Evolutionary conservation across 345 rosid species (phyloP), one percentile per base, ranked within the genome.

Genomic region (Eucalyptus camaldulensis): DNA sequence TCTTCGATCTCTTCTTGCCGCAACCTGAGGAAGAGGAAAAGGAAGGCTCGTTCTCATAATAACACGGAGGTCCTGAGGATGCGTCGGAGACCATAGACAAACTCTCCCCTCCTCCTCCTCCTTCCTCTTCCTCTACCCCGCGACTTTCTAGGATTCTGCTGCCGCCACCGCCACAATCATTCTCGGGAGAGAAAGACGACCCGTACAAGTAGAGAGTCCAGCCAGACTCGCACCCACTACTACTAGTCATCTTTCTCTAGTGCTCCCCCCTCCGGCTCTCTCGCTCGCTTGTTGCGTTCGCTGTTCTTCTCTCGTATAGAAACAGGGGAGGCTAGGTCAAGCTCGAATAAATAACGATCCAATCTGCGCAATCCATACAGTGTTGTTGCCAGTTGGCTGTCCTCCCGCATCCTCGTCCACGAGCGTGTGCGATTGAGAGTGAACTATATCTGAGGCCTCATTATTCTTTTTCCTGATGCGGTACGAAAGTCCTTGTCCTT

Each of bases 71-170:
- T n/a, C 89, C 89, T 10, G 91, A 90, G 76, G 91, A 90, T 6
- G 91, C 91, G 51, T 90, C 91, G 40, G 91, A 90, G 80, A 90
- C 86, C 91, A 90, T 87, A 5, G 91, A 90, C 91, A 90, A 69
- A 56, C 65, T 69, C 21, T 90, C 90, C 10, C 87, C 88, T 25
- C 76, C 86, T 16, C 76, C 86, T 16, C 15, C 89, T 40, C 85
- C 91, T 25, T 60, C 89, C 17, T 87, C 89, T 33, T 72, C 44
- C 6, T 56, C 62, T 14, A 19, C 47, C 37, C 81, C 8, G 29
- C 22, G 65, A 15, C 89, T 50, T 17, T 29, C 81, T 27, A 49
- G 50, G 58, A 31, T 56, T 24, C 85, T 50, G 85, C 69, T 50
- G 85, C 22, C 49, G 29, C 53, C 7, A 3, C 83, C 49, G 27